These are phyloP conservation scores for Aspergillus sp. DNA, from an alignment of 2,329 filamentous ascomycete species.

Conservation along the genomic window DNA sequence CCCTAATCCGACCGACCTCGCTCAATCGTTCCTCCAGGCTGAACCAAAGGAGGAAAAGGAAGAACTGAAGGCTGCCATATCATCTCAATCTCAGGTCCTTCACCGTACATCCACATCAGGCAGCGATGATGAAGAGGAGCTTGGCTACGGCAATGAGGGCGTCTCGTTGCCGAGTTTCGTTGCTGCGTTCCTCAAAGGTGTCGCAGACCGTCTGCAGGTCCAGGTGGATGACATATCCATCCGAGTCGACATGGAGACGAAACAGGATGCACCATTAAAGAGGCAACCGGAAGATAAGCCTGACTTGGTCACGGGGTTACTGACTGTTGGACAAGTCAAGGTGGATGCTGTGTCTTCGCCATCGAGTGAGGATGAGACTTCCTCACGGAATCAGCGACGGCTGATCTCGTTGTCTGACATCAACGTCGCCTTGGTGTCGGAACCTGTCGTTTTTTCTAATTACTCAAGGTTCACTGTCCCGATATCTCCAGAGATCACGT, in stretches of 20 bases:
- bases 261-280: conserved; percentile 41
- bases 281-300: conserved; percentile 36
- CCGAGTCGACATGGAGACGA: conserved; percentile 52
- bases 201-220: conserved; percentile 59
- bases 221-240: conserved; percentile 55
- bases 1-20: conserved; percentile 60
- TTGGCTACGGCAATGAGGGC: conserved; percentile 54
- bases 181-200: conserved; percentile 60
- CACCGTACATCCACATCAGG: conserved; percentile 52
- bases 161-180: conserved; percentile 61
- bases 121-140: conserved; percentile 53
- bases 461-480: conserved; percentile 42
- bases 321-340: conserved; percentile 39
- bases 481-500: conserved; percentile 34
- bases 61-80: conserved; percentile 59
- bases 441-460: conserved; percentile 51
- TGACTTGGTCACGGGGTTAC: conserved; percentile 39
- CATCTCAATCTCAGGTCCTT: conserved; percentile 52
- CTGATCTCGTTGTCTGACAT: conserved; percentile 49
- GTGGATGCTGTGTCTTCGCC: conserved; percentile 34
- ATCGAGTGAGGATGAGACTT: conserved; percentile 23
- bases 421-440: conserved; percentile 50
- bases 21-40: conserved; percentile 61
- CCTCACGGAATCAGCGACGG: conserved; percentile 43
- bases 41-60: conserved; percentile 59